Evolutionary conservation across 345 rosid species (phyloP).

Genomic region (Gossypium longicalyx): DNA sequence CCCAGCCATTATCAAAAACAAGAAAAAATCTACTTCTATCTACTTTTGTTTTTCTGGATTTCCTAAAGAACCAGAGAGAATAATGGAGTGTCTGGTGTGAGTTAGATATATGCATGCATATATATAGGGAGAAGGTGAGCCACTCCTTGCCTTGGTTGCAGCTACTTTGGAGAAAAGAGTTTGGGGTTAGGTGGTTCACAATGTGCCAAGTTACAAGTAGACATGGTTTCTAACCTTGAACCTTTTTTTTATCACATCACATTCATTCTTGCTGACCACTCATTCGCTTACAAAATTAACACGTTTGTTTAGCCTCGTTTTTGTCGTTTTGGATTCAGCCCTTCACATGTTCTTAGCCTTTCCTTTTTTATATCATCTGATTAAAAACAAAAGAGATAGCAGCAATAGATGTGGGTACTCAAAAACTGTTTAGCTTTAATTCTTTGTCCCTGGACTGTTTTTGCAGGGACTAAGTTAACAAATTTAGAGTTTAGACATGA

Average conservation of each 20-base stretch:
- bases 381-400: no score
- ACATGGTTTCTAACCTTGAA: background rate
- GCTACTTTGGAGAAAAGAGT: background rate
- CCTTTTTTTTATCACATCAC: background rate
- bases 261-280: background rate
- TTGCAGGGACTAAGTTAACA: no score
- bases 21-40: background rate
- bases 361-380: background rate
- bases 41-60: background rate
- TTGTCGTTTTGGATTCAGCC: background rate
- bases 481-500: no score
- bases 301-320: background rate
- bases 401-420: no score
- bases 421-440: no score
- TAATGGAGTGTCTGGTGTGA: constrained; percentile 19
- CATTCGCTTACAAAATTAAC: background rate
- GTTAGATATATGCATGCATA: constrained; percentile 19
- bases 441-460: no score
- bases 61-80: background rate
- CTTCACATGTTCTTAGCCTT: background rate
- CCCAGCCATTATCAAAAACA: constrained; percentile 58
- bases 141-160: constrained; percentile 21
- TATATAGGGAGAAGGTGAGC: constrained; percentile 35
- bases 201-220: constrained; percentile 22
- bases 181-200: constrained; percentile 31